phyloP scores from a whole-genome alignment of 176 grass and related monocot genomes.

The Chrysopogon serrulatus region DNA sequence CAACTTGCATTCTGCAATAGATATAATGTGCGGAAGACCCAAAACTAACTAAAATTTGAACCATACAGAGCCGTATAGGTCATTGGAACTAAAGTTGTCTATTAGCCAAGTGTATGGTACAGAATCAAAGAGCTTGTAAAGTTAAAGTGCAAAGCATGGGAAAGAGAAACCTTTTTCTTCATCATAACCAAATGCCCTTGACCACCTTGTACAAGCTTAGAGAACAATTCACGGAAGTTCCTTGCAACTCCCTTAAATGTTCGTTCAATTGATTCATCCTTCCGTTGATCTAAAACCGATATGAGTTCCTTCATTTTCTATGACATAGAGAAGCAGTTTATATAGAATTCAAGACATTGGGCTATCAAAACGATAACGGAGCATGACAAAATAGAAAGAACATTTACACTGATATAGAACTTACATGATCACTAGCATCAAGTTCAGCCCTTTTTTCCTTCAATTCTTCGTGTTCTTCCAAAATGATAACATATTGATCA shows the following conservation, averaged over 20 bases:
- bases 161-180: conserved; percentile 74
- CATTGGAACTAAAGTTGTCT: no score
- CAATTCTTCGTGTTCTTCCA: conserved; percentile 71
- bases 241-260: conserved; percentile 96
- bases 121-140: not conserved
- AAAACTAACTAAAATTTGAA: no score
- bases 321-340: not conserved
- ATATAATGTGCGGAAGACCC: no score
- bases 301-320: conserved; percentile 94
- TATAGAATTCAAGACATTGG: no score
- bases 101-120: not conserved
- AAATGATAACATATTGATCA: conserved; percentile 88
- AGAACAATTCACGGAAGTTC: conserved; percentile 84
- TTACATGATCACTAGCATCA: conserved; percentile 74
- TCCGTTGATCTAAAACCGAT: conserved; percentile 79
- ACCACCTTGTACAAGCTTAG: conserved; percentile 92
- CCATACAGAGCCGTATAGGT: no score
- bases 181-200: conserved; percentile 92
- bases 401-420: not conserved
- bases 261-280: conserved; percentile 94
- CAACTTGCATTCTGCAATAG: no score
- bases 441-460: conserved; percentile 75
- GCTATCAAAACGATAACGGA: no score
- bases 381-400: no score
- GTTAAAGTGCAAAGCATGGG: not conserved